phyloP scores from a whole-genome alignment of 257 asterid genomes.

The Solanum clarkiae region DNA sequence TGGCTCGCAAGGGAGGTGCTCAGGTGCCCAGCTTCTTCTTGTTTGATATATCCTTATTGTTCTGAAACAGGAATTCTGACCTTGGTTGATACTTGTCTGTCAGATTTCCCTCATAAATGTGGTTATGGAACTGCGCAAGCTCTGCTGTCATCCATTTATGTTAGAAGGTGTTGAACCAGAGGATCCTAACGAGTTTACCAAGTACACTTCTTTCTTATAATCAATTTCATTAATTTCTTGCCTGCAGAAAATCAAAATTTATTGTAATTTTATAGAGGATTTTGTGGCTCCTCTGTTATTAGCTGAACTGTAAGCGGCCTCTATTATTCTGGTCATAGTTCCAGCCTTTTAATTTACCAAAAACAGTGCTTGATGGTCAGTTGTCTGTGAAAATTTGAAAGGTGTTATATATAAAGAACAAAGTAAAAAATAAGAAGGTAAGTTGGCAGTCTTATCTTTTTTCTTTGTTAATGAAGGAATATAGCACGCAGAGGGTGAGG shows the following conservation, averaged over 20 bases:
- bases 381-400: not conserved
- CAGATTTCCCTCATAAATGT: slow-evolving; percentile 92
- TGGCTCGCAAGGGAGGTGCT: slow-evolving; percentile 94
- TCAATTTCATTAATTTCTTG: not conserved
- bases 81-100: slow-evolving; percentile 10
- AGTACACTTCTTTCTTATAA: slow-evolving; percentile 26
- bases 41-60: slow-evolving; percentile 1
- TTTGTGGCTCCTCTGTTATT: not conserved
- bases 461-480: not conserved
- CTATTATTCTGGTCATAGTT: not conserved
- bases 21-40: slow-evolving; percentile 39
- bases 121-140: slow-evolving; percentile 99
- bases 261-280: not conserved
- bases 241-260: not conserved
- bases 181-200: slow-evolving; percentile 57
- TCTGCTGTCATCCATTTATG: slow-evolving; percentile 95
- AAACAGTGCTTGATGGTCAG: not conserved
- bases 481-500: not conserved
- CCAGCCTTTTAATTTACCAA: not conserved
- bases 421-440: not conserved
- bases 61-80: not conserved
- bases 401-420: not conserved
- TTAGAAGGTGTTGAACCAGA: slow-evolving; percentile 99
- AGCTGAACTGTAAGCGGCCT: not conserved
- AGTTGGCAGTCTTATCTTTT: not conserved